Evolutionary conservation across 495 filamentous ascomycete genomes (phyloP).

Genomic region (Sordaria brevicollis): DNA sequence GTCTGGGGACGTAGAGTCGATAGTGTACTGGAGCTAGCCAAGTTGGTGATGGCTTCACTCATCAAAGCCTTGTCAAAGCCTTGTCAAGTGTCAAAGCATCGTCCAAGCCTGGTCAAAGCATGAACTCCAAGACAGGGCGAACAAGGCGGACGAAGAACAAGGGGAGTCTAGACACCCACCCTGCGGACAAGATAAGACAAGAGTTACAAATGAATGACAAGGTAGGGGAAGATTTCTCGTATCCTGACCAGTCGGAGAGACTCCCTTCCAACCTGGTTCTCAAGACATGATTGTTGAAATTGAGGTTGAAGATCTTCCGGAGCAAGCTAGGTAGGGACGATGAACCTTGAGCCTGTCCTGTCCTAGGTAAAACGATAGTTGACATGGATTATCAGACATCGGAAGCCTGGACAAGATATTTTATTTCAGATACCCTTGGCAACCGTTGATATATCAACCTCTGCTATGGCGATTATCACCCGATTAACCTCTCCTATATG

Average conservation of each 20-base stretch:
- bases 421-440: neutral
- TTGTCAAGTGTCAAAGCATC: no score
- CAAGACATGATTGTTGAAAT: neutral
- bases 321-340: neutral
- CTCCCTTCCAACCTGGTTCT: neutral
- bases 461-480: neutral
- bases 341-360: neutral
- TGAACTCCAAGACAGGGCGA: no score
- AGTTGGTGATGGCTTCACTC: no score
- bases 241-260: neutral
- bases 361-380: neutral
- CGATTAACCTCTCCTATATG: neutral
- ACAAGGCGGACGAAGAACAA: no score
- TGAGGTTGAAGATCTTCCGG: neutral
- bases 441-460: neutral
- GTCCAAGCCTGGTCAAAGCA: no score
- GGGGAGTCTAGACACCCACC: no score
- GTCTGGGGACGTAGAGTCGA: neutral
- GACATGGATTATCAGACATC: neutral
- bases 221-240: neutral
- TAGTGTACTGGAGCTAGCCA: neutral
- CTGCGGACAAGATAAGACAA: no score
- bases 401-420: neutral
- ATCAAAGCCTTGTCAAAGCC: no score
- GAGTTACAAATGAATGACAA: no score